phyloP scores from a whole-genome alignment of 163 green algal species.

The Scenedesmus sp. region DNA sequence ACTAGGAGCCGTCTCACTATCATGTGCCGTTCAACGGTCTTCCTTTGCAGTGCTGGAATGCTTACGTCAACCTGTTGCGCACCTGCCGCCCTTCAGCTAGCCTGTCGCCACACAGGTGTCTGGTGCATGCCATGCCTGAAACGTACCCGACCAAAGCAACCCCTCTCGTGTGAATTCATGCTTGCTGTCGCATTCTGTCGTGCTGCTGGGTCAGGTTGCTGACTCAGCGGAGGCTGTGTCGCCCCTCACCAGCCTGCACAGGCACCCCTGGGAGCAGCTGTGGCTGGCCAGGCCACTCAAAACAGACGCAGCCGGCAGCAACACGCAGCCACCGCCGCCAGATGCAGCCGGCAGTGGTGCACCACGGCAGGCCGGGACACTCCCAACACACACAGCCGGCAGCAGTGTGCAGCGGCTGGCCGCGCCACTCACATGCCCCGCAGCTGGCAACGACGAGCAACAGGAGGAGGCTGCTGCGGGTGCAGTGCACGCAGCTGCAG shows the following conservation, averaged over 20 bases:
- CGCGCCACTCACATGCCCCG: not conserved
- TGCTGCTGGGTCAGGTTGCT: not conserved
- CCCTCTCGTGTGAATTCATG: no score
- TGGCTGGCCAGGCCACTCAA: conserved; percentile 62
- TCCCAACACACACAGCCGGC: not conserved
- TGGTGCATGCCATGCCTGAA: no score
- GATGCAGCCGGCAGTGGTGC: not conserved
- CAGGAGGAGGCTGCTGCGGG: not conserved
- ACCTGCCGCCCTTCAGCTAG: no score
- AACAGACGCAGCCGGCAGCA: not conserved
- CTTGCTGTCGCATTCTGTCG: not conserved
- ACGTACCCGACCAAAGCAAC: no score
- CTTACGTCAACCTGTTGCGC: no score
- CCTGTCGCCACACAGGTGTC: no score
- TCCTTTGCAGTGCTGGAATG: no score
- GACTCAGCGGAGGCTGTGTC: conserved; percentile 25
- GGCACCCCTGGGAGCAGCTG: conserved; percentile 80
- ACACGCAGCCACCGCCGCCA: not conserved
- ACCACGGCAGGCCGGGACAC: no score
- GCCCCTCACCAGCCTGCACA: conserved; percentile 61
- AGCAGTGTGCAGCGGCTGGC: not conserved
- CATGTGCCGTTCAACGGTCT: no score
- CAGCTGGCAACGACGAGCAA: not conserved
- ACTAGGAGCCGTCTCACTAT: no score
- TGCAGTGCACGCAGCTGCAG: not conserved